Evolutionary conservation across 768 basidiomycete species (phyloP).

Genomic region (Neoboletus subvelutipes): DNA sequence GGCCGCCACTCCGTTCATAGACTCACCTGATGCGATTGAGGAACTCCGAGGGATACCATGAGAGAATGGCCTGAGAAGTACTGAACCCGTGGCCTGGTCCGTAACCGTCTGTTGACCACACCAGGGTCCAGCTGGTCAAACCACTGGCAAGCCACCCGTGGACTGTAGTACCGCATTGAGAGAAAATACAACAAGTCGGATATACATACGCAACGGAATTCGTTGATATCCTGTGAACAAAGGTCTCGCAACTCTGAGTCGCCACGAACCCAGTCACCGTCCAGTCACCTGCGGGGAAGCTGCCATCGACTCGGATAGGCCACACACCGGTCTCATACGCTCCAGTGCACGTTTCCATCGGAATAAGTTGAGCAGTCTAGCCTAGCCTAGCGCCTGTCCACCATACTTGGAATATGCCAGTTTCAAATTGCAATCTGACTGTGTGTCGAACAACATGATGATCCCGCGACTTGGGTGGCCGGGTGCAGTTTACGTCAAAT

Average conservation of each 20-base stretch:
- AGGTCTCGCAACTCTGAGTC: background rate
- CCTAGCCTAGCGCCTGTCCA: too few relatives aligned
- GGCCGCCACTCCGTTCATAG: background rate
- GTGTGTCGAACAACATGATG: too few relatives aligned
- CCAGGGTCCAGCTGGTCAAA: background rate
- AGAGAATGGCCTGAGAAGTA: background rate
- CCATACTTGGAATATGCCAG: too few relatives aligned
- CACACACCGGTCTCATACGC: background rate
- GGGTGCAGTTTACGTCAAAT: too few relatives aligned
- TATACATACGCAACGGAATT: too few relatives aligned
- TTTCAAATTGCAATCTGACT: too few relatives aligned
- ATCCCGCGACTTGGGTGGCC: too few relatives aligned
- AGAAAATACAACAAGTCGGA: background rate
- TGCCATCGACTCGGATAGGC: background rate
- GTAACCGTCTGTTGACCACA: background rate
- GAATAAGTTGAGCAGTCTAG: background rate
- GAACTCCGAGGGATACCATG: background rate
- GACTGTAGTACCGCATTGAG: conserved; percentile 18
- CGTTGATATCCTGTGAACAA: background rate
- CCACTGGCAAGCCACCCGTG: background rate
- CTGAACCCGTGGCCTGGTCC: background rate
- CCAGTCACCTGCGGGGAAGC: conserved; percentile 8
- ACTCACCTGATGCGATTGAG: background rate
- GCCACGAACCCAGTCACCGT: too few relatives aligned
- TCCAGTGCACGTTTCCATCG: background rate